Base-by-base conservation (phyloP, 176 grass and related monocot species). In the Neostapfia colusana region DNA sequence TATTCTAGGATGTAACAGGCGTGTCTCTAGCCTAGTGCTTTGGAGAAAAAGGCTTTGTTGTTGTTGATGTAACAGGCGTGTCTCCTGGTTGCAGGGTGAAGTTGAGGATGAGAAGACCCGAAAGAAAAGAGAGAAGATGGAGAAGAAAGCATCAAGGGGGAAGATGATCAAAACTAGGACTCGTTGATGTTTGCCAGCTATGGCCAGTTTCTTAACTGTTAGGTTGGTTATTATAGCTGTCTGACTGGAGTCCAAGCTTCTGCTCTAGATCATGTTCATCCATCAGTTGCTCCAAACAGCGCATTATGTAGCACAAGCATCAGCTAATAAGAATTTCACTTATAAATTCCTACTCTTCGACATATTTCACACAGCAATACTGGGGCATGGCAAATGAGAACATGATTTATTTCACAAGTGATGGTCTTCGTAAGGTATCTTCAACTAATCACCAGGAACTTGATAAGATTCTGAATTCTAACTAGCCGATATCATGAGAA, bases 111-210 rank as follows among this genome's bases (percentile, higher is more conserved):
- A 97, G 60, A 99, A 95, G 67, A 77, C 84, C 18, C 77, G 89
- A 50, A 99, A 92, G 80, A 99, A 99, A 79, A 92, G 92, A 37
- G 96, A 92, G 75, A 99, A 95, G 74, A 95, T 92, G 91, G 91
- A 95, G 85, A 95, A 88, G 87, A 99, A 88, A 66, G 95, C 89
- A 36, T 92, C 89, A 72, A 95, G 89, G 63, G 89, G 85, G 65
- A 95, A 95, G 87, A 84, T 95, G 82, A 81, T 94, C 20, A 99
- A 90, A 86, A 74, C 89, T 35, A 92, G 89, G 80, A 75, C 34
- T 18, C 83, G 89, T 57, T 95, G 66, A 95, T 89, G 60, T 31
- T 31, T 81, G 60, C 34, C 63, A 55, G 36, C 17, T 61, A 36
- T 58, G 75, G 10, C 11, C 14, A 16, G 31, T 31, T 31, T 1